Evolutionary conservation across 495 filamentous ascomycete genomes (phyloP).

Genomic region (Penicillium tannophilum): DNA sequence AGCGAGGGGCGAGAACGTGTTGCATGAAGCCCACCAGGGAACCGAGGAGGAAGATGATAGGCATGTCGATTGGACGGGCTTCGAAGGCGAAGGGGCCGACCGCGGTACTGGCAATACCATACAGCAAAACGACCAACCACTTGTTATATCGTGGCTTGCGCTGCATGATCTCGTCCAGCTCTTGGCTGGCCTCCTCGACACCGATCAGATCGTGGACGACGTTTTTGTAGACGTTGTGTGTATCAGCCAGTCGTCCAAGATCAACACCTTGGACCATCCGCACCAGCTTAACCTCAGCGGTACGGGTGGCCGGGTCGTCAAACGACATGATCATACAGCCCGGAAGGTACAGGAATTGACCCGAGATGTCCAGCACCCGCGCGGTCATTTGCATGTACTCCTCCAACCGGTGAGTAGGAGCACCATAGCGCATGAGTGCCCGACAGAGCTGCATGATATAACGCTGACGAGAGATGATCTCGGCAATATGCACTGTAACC

Average conservation of each 20-base stretch:
- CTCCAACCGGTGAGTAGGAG: conserved; percentile 77
- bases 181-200: conserved; percentile 78
- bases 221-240: conserved; percentile 90
- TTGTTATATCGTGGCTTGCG: conserved; percentile 65
- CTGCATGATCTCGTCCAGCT: conserved; percentile 68
- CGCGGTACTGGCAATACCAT: conserved; percentile 75
- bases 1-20: conserved; percentile 74
- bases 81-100: conserved; percentile 89
- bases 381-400: conserved; percentile 92
- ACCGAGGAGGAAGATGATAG: conserved; percentile 82
- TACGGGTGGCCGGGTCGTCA: conserved; percentile 86
- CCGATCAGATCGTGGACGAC: conserved; percentile 86
- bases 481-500: conserved; percentile 86
- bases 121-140: conserved; percentile 75
- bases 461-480: conserved; percentile 79
- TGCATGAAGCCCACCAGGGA: conserved; percentile 81
- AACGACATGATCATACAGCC: conserved; percentile 97
- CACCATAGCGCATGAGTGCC: conserved; percentile 83
- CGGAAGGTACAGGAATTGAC: conserved; percentile 89
- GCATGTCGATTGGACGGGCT: conserved; percentile 83
- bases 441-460: conserved; percentile 88
- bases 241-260: conserved; percentile 79
- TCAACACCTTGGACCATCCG: conserved; percentile 77
- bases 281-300: conserved; percentile 89
- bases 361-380: conserved; percentile 83